Percentiles rank a stretch among this genome's conserved stretches.
Conservation (phyloP, 1,139 yeast species). For the Blastobotrys petasosporus region DNA sequence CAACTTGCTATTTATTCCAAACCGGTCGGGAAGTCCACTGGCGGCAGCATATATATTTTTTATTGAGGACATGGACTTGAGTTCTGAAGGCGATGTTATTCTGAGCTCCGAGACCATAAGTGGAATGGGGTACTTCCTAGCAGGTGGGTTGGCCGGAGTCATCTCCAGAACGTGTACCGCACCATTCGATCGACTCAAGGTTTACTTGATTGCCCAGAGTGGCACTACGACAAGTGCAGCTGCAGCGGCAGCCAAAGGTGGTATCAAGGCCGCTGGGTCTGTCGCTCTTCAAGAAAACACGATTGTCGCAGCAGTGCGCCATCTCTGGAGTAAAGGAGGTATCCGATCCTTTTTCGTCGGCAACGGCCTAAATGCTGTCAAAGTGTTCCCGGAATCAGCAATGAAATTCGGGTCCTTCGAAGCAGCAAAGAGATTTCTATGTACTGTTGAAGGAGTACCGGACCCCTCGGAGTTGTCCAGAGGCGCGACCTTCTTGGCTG, state of each 20-base stretch:
- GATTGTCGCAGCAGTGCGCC: constrained; percentile 57
- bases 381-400: constrained; percentile 95
- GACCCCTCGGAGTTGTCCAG: constrained; percentile 71
- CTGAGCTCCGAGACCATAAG: constrained; percentile 70
- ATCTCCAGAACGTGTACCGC: constrained; percentile 97
- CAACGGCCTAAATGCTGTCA: constrained; percentile 85
- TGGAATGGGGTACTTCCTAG: constrained; percentile 84
- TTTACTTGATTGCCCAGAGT: constrained; percentile 85
- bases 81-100: constrained; percentile 89
- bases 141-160: constrained; percentile 95
- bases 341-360: constrained; percentile 85
- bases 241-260: constrained; percentile 24
- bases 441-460: constrained; percentile 69
- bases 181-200: constrained; percentile 92
- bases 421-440: constrained; percentile 68
- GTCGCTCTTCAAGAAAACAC: constrained; percentile 15
- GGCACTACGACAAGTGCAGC: constrained; percentile 40
- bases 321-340: constrained; percentile 87
- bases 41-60: constrained; percentile 78
- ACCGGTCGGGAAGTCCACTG: constrained; percentile 57
- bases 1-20: constrained; percentile 74
- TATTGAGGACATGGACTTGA: constrained; percentile 72
- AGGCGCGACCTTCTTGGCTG: constrained; percentile 77
- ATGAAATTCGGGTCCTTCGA: constrained; percentile 97
- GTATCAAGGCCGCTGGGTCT: constrained; percentile 19